Conservation (phyloP, 2,329 filamentous ascomycete species). For the Colletotrichum falcatum region DNA sequence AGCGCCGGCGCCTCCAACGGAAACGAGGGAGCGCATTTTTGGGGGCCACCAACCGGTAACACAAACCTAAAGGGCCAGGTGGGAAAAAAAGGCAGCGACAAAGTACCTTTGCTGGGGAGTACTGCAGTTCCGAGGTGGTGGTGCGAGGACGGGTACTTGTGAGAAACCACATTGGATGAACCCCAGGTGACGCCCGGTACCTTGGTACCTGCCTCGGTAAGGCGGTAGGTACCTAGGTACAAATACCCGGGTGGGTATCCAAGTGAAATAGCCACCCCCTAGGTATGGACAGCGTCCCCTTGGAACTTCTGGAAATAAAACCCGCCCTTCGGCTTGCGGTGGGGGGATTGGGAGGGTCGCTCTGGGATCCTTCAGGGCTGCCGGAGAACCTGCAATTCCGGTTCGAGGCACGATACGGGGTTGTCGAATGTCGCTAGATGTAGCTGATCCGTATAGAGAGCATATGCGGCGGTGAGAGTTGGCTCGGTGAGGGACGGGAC, state of each 20-base stretch:
- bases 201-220: background rate
- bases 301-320: constrained; percentile 16
- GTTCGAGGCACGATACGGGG: constrained; percentile 27
- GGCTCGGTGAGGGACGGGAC: constrained; percentile 1
- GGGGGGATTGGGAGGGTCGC: constrained; percentile 3
- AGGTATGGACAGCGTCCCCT: background rate
- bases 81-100: background rate
- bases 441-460: background rate
- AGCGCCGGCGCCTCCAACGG: constrained; percentile 1
- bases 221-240: background rate
- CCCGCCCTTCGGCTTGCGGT: constrained; percentile 21
- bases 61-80: background rate
- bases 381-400: constrained; percentile 30
- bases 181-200: constrained; percentile 7
- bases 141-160: constrained; percentile 11
- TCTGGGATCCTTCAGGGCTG: constrained; percentile 4
- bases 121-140: background rate
- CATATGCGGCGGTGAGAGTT: background rate
- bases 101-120: constrained; percentile 6
- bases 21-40: constrained; percentile 32
- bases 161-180: constrained; percentile 36
- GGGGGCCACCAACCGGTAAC: constrained; percentile 1
- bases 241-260: too few relatives aligned
- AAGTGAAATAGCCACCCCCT: background rate
- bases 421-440: constrained; percentile 16